Base-by-base conservation (phyloP, 2,329 filamentous ascomycete genomes). In the Apiospora saccharicola region DNA sequence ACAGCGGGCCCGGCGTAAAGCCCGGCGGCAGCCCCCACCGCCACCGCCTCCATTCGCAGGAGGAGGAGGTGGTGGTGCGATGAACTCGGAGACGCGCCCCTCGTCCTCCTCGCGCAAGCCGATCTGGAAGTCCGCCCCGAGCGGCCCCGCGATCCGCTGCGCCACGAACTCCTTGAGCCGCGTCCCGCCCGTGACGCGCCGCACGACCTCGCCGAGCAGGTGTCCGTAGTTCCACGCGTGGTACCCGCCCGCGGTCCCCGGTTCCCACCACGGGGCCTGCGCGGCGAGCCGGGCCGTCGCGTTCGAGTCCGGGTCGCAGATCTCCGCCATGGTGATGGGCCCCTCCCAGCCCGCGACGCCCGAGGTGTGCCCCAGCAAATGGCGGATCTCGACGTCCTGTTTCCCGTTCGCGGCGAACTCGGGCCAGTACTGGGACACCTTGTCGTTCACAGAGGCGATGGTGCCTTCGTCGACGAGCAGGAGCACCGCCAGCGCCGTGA, bases 91-190 rank as follows among this genome's bases (percentile, higher is more conserved):
- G 3, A 85, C 76, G 12, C 86, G 85, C 3, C 73, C 51, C 80
- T 80, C 83, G 72, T 87, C 82, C 8, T 81, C 75, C 68, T 88
- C 83, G 1, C 74, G 68, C 2, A 82, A 78, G 0, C 86, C 86
- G 22, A 88, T 78, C 57, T 83, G 81, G 71, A 87, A 87, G 75
- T 88, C 87, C 1, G 86, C 86, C 0, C 75, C 75, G 4, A 85
- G 74, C 0, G 86, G 85, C 0, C 69, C 76, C 0, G 84, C 79
- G 30, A 89, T 83, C 69, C 71, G 73, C 49, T 71, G 64, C 2
- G 74, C 71, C 34, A 77, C 79, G 72, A 86, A 86, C 57, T 85
- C 77, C 43, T 79, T 80, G 46, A 87, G 73, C 80, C 72, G 75
- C 83, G 82, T 19, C 2, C 51, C 51, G 0, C 85, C 84, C 0